Evolutionary conservation across 1,284 basidiomycete genomes (phyloP), one percentile per base, ranked within the genome.

Genomic region (Boletus semigastroideus): DNA sequence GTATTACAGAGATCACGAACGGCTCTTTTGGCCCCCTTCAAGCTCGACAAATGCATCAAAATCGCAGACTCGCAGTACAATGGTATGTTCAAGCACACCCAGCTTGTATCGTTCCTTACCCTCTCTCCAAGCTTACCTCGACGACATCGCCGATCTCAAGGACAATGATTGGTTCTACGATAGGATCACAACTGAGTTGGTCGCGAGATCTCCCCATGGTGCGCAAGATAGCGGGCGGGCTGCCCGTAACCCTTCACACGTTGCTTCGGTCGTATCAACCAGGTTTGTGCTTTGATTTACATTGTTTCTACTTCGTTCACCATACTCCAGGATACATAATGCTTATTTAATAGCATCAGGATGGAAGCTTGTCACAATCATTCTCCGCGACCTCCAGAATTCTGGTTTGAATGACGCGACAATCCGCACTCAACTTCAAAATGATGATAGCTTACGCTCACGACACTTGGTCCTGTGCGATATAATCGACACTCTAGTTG

Each of bases 341-440:
- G 68, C 81, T 6, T 89, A 88, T 67, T 81, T 86, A 78, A 74
- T 90, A 43, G 84, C 87, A 20, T 82, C 87, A 12, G 84, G 80
- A 4, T 91, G 89, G 89, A 83, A 77, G 55, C 73, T 90, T 47
- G 78, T 87, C 16, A 70, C 77, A 16, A 76, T 84, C 49, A 74
- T 72, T 30, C 68, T 90, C 41, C 73, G 73, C 41, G 72, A 78
- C 27, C 69, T 90, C 42, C 71, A 76, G 19, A 69, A 76, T 14
- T 71, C 74, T 4, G 83, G 83, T 17, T 59, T 87, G 17, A 69
- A 72, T 12, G 83, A 87, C 49, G 61, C 68, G n/a, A 74, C 72
- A 28, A 69, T 82, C 51, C 78, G 79, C 51, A 55, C 59, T 6
- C 78, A 82, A 52, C 72, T 90, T 25, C 74, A 74, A 61, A 72